Base-by-base conservation (phyloP, 306 rosid genomes). In the Casuarina equisetifolia region DNA sequence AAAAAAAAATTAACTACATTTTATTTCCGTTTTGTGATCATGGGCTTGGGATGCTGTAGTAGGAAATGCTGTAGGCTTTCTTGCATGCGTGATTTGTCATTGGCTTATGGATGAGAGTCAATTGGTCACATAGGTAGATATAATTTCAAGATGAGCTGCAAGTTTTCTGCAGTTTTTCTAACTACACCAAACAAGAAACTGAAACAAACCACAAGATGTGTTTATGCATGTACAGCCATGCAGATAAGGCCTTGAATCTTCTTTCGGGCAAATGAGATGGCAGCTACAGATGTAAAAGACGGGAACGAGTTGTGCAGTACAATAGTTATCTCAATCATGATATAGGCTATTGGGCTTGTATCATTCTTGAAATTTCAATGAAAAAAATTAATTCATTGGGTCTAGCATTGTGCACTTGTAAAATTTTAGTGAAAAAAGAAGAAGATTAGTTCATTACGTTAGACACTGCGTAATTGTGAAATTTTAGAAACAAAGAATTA, bases 11-110 rank as follows among this genome's bases (percentile, higher is more conserved):
- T 25, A 25, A 25, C 32, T 25, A 25, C 32, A 25, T 25, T 25
- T 25, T 25, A 25, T 80, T 84, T 77, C 86, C 49, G 12, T 85
- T 68, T 45, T 83, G 8, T 95, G 97, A 96, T 85, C 81, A 81
- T 89, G 90, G 89, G 80, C 73, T 9, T 95, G 97, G 97, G 86
- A 82, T 62, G 76, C 85, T 76, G 51, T 84, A 35, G 69, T 95
- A 72, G 73, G 54, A 61, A 70, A 84, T 78, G 97, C 92, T 85
- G 16, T 90, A 43, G 86, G 91, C 70, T 92, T 92, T 79, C 51
- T 82, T 78, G 40, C 74, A 38, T 80, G 87, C 57, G 90, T 80
- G 40, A 13, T 88, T 48, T 85, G 83, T 32, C 19, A 88, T 80
- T 92, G 97, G 99, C 76, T 92, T 71, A 81, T 13, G 64, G 86